Evolutionary conservation across 345 rosid species (phyloP), one percentile per base, ranked within the genome.

Genomic region (Rubroshorea leprosula): DNA sequence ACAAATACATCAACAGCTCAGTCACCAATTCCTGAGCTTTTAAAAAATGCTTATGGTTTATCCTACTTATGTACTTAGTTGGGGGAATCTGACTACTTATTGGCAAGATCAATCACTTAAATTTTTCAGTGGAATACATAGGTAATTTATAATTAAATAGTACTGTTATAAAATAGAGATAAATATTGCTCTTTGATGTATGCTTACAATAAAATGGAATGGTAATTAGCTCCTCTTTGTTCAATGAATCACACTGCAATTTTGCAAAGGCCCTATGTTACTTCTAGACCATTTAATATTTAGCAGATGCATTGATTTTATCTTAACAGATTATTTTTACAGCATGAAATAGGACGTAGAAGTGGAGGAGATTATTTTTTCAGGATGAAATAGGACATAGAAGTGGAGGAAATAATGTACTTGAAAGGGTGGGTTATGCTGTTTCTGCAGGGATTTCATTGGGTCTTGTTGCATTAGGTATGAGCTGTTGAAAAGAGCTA

Each of bases 381-480:
- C 80, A 92, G 98, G 86, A 78, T 74, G 99, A 92, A 82, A 86
- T 92, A 64, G 94, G 97, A 35, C 96, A 89, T 63, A 76, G 99
- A 85, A 89, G 97, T 76, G 86, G 87, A 58, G 99, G 99, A 62
- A 97, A 92, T 71, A 92, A 92, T 69, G 99, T 89, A 51, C 99
- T 89, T 76, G 99, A 92, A 76, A 84, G 99, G 78, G 99, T 89
- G 78, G 99, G 96, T 41, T 84, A 92, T 85, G 97, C 95, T 69
- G 91, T 86, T 69, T 83, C 99, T 75, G 97, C 99, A n/a, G 99
- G 99, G 68, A 84, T 89, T 77, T 67, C 99, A 44, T 67, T 92
- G 73, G 99, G 99, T 74, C 96, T 92, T 72, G 94, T 89, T 61
- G 89, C 97, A 51, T 66, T 92, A 76, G 99, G 99, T 92, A 83